Evolutionary conservation across 306 rosid genomes (phyloP), one percentile per base, ranked within the genome.

Genomic region (Psophocarpus tetragonolobus): DNA sequence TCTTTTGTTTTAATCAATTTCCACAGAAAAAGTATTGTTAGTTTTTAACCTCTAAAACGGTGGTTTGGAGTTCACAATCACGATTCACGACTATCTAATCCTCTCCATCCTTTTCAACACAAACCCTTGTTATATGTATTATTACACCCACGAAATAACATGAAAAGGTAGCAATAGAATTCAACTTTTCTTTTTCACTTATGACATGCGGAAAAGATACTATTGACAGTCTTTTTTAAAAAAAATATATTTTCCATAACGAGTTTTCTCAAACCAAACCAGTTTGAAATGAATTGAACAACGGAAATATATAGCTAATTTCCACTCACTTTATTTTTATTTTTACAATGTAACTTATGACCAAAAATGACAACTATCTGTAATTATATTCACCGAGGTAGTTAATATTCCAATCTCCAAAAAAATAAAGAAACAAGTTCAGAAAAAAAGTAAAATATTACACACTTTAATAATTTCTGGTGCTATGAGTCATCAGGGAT

Each of bases 371-470:
- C 51, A 64, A 63, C 38, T 29, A 35, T 3, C 68, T 50, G 68
- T 80, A 64, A 38, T 38, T 39, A 66, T 77, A 26, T 66, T 66
- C 68, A 51, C 67, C 5, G 42, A 66, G 33, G n/a, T n/a, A n/a
- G n/a, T 32, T 54, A 27, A 15, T 23, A 8, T 32, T 21, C 20
- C 2, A 3, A 51, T 78, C 24, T 68, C 38, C 36, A 36, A 54
- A 36, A 29, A 53, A 68, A 41, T 0, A 41, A 33, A n/a, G 32
- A 51, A 38, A 41, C 44, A 61, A 79, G 48, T 7, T 35, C 42
- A 21, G 13, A 42, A 14, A 35, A 44, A 14, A 79, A 51, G 58
- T 8, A 51, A 51, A 18, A 61, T 9, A 36, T 9, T 13, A 26
- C 54, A 70, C 42, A 8, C 68, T 39, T 58, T n/a, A n/a, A 39